Base-by-base conservation (phyloP, 306 rosid species). In the Cucumis melo region DNA sequence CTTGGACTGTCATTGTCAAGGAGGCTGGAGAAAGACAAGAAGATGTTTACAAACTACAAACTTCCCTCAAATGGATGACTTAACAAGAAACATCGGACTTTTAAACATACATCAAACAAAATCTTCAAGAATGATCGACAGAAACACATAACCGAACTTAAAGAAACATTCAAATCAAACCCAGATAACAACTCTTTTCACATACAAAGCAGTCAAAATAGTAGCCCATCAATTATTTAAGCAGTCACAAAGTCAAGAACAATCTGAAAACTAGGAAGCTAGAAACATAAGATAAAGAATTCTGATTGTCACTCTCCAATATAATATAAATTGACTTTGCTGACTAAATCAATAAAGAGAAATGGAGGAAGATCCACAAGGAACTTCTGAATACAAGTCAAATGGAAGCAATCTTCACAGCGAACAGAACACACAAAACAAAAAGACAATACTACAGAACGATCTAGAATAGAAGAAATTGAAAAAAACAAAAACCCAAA, bases 1-100 rank as follows among this genome's bases (percentile, higher is more conserved):
- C 80, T 50, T 77, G 75, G 3, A 77, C 74, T 8, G 62, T 66
- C 73, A 77, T 29, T 46, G 60, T 68, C 56, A 44, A 50, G 77
- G 77, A 73, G 77, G 77, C 77, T 73, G 77, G 32, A 51, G 46
- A 53, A 32, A 72, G 9, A 72, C 0, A 72, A 50, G 2, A 3
- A 71, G 42, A 71, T 3, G 32, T 48, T 50, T 50, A 8, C 3
- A 32, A 32, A 71, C 59, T 24, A 72, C 9, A 6, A 68, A 48
- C 75, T 24, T 44, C 16, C 75, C 76, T 48, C 76, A 42, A 20
- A 27, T 41, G 32, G 17, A 66, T 41, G 9, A 66, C 51, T 44
- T 21, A 44, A 70, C 75, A 72, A 72, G 59, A 72, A 72, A 73
- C 62, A 57, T 17, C 61, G 17, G 39, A 73, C 17, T 73, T 73